These are phyloP conservation scores for Hypsizygus marmoreus DNA, from an alignment of 768 basidiomycete species.

Conservation along the genomic window DNA sequence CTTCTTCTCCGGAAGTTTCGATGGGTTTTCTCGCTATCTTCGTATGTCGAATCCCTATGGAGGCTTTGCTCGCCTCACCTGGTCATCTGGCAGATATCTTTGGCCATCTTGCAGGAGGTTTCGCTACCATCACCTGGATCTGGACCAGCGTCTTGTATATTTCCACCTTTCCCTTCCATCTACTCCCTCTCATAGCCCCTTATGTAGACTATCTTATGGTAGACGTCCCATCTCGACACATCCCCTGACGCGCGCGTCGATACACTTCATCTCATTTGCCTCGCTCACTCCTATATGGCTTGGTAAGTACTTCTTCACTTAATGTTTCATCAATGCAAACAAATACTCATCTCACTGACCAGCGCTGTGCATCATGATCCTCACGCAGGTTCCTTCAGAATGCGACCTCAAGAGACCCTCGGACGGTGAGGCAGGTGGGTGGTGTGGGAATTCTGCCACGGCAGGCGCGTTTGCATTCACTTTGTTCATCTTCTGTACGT, in stretches of 20 bases:
- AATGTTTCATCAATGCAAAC: too few species aligned
- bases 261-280: constrained; percentile 34
- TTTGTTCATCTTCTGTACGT: constrained; percentile 33
- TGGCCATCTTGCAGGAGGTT: constrained; percentile 30
- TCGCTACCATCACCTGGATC: constrained; percentile 33
- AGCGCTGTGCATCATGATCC: constrained; percentile 39
- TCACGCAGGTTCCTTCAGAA: constrained; percentile 33
- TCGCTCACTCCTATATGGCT: constrained; percentile 32
- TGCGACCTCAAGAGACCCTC: constrained; percentile 27
- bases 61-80: too few species aligned
- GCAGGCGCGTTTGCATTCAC: constrained; percentile 34
- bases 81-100: constrained; percentile 38
- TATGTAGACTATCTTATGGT: constrained; percentile 30
- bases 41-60: too few species aligned
- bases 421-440: constrained; percentile 5
- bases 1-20: constrained; percentile 32
- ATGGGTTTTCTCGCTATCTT: constrained; percentile 31
- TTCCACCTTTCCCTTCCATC: neutral
- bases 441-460: constrained; percentile 36
- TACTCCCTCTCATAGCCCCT: neutral
- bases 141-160: constrained; percentile 36
- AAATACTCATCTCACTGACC: too few species aligned
- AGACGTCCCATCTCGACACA: constrained; percentile 28
- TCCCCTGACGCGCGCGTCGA: constrained; percentile 31
- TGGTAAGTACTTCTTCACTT: too few species aligned